Percentiles rank a stretch among this genome's conserved stretches.
These are phyloP conservation scores for Lichtheimia corymbifera DNA, from an alignment of 371 early-diverging fungal genomes.

Conservation along the genomic window DNA sequence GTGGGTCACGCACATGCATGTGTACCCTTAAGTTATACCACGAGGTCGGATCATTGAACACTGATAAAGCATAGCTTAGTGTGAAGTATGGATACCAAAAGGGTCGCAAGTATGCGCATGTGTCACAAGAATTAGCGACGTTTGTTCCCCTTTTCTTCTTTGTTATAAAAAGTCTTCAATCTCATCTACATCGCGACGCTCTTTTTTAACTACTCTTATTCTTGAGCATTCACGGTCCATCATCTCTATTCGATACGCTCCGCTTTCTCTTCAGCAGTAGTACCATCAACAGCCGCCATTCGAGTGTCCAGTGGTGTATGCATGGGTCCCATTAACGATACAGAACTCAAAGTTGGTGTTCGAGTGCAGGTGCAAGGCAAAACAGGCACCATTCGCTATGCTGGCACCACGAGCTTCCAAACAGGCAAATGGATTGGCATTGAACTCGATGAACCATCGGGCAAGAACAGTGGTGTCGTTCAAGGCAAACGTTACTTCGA, in stretches of 20 bases:
- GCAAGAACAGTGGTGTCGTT: slow-evolving; percentile 83
- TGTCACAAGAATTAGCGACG: too few relatives aligned
- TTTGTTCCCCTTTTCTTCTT: too few relatives aligned
- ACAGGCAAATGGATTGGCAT: slow-evolving; percentile 83
- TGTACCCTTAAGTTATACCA: too few relatives aligned
- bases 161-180: too few relatives aligned
- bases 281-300: slow-evolving; percentile 5
- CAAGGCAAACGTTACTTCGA: slow-evolving; percentile 83
- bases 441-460: slow-evolving; percentile 69
- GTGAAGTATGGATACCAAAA: too few relatives aligned
- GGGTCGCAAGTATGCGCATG: too few relatives aligned
- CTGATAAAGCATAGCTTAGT: too few relatives aligned
- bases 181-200: too few relatives aligned
- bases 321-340: slow-evolving; percentile 5
- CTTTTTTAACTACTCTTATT: too few relatives aligned
- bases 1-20: too few relatives aligned
- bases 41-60: too few relatives aligned
- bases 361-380: slow-evolving; percentile 69
- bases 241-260: slow-evolving; percentile 9
- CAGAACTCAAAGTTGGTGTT: slow-evolving; percentile 34
- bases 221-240: background rate
- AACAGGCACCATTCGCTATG: slow-evolving; percentile 64
- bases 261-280: background rate
- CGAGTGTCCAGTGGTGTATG: too few relatives aligned
- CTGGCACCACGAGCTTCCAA: slow-evolving; percentile 75